Evolutionary conservation across 2,329 filamentous ascomycete genomes (phyloP), one percentile per base, ranked within the genome.

Genomic region (Boeremia exigua): DNA sequence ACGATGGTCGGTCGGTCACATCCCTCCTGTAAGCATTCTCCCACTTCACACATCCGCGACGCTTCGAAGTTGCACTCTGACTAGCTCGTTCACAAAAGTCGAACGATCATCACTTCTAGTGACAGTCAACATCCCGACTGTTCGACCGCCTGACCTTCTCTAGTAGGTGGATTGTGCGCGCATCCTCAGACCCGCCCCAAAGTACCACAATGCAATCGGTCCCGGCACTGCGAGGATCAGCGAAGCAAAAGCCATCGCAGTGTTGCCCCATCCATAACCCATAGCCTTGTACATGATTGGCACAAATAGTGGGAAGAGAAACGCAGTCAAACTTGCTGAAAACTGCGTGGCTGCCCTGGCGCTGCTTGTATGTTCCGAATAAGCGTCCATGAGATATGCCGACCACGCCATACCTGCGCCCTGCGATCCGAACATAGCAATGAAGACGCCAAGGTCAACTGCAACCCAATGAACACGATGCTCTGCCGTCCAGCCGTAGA

Each of bases 341-440:
- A 71, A 62, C 30, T 67, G 62, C 14, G 54, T 56, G 29, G 63
- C 62, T 5, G 67, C 63, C 51, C 55, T 34, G 1, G 64, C 66
- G 23, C 54, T 63, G 28, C 65, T 66, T 0, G 59, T 65, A 54
- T 80, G 73, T 0, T 80, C 77, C 1, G 49, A 39, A 63, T 82
- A 88, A 2, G 81, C 78, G 49, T 90, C 86, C 45, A 88, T 82
- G 2, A 88, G 77, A 60, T 90, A 90, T 10, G 83, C 83, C 42
- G 81, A 79, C 3, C 82, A 67, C 0, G 78, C 73, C 77, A 85
- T 62, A 3, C 54, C 61, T 1, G 32, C 40, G 4, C 67, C 42
- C 50, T 68, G 76, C 15, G 50, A 51, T 56, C 71, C 76, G 4
- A 74, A 57, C 1, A 78, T 79, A 2, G 82, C 74, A 0, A 84